Percentiles rank a stretch among this genome's conserved stretches.
These are phyloP conservation scores for Yamadazyma triangularis DNA, from an alignment of 1,139 yeast genomes.

Conservation along the genomic window DNA sequence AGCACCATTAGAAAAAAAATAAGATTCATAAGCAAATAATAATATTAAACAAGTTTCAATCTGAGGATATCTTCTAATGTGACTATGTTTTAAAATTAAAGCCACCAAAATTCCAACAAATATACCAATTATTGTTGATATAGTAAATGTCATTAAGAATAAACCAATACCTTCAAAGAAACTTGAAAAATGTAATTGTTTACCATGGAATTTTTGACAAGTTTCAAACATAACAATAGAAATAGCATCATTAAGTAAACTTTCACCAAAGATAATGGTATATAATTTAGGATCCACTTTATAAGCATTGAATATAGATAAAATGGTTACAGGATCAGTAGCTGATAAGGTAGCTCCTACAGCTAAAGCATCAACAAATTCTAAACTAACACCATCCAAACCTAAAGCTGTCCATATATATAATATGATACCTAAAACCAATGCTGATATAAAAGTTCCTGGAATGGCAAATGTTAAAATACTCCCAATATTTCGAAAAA, in stretches of 20 bases:
- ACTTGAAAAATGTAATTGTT: constrained; percentile 65
- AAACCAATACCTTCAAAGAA: constrained; percentile 92
- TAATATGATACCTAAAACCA: constrained; percentile 80
- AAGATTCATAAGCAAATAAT: constrained; percentile 90
- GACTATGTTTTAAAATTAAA: constrained; percentile 83
- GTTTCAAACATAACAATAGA: constrained; percentile 99
- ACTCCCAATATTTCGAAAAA: constrained; percentile 87
- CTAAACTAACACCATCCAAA: constrained; percentile 78
- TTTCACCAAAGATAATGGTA: constrained; percentile 96
- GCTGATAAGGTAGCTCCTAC: constrained; percentile 98
- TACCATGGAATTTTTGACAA: constrained; percentile 93
- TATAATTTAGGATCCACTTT: constrained; percentile 96
- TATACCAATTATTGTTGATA: constrained; percentile 88
- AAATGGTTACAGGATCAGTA: constrained; percentile 96
- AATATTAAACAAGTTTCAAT: constrained; percentile 92
- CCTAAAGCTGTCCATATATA: constrained; percentile 92
- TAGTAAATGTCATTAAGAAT: constrained; percentile 88
- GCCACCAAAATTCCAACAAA: constrained; percentile 88
- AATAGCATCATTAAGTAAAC: constrained; percentile 92
- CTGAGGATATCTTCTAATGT: constrained; percentile 89
- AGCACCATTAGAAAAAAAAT: constrained; percentile 96
- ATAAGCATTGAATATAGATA: constrained; percentile 94
- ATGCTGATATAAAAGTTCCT: constrained; percentile 89
- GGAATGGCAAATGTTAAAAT: constrained; percentile 94
- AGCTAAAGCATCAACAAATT: constrained; percentile 93